Percentiles rank a stretch among this genome's conserved stretches.
These are phyloP conservation scores for Collybia nuda DNA, from an alignment of 768 basidiomycete species.

Conservation along the genomic window DNA sequence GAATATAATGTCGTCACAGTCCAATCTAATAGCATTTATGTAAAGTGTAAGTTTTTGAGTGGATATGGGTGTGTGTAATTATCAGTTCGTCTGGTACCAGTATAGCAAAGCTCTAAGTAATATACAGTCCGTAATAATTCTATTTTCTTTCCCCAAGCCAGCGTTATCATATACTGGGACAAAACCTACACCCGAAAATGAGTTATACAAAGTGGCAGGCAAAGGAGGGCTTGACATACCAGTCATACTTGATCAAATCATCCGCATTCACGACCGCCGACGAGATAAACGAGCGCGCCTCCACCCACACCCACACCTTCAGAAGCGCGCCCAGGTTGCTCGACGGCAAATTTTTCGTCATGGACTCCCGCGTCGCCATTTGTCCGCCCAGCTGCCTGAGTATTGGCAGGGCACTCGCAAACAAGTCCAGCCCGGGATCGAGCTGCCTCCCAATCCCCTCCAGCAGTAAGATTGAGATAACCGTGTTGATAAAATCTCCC, in stretches of 20 bases:
- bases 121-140: too few species aligned
- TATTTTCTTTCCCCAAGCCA: too few species aligned
- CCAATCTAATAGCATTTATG: too few species aligned
- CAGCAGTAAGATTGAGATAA: slow-evolving; percentile 88
- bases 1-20: too few species aligned
- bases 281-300: slow-evolving; percentile 85
- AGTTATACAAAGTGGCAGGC: neutral
- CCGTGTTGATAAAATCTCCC: slow-evolving; percentile 97
- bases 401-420: slow-evolving; percentile 94
- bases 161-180: slow-evolving; percentile 23
- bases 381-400: slow-evolving; percentile 87
- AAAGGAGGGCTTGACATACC: slow-evolving; percentile 57
- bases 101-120: too few species aligned
- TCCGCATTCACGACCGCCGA: slow-evolving; percentile 80
- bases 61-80: too few species aligned
- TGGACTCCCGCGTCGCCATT: slow-evolving; percentile 73
- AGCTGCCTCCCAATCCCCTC: slow-evolving; percentile 96
- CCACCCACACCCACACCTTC: slow-evolving; percentile 96
- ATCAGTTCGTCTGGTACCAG: too few species aligned
- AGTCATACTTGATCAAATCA: slow-evolving; percentile 83
- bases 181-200: slow-evolving; percentile 17
- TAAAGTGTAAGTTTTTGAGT: too few species aligned
- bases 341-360: slow-evolving; percentile 56
- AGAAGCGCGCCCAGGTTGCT: slow-evolving; percentile 82
- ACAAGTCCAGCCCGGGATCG: slow-evolving; percentile 90